Evolutionary conservation across 148 eudicot species (phyloP), one percentile per base, ranked within the genome.

Genomic region (Rhododendron mucronatum): DNA sequence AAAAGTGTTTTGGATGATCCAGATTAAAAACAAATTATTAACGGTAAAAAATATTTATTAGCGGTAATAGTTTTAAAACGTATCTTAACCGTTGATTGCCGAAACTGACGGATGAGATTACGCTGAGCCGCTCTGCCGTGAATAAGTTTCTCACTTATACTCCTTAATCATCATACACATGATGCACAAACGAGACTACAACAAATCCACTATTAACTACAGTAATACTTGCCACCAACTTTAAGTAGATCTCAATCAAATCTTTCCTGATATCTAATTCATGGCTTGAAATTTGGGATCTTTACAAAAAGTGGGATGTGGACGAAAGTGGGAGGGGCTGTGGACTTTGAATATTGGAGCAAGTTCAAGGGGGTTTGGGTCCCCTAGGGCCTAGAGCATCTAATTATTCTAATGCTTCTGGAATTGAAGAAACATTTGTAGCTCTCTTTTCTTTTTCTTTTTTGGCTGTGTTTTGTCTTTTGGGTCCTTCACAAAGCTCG

Each of bases 191-290:
- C 50, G 65, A 71, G 80, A 84, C 47, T 48, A 67, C 74, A 83
- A 63, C 35, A 83, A 41, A 83, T 44, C 35, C 23, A 65, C 53
- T 28, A 13, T 65, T 69, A 14, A 3, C 28, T 26, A 37, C 39
- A 37, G 39, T 37, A 65, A 26, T 12, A 11, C 5, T 14, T 45
- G 28, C 73, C 30, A 30, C 63, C 85, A 16, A 84, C 81, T 84
- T 84, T 74, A 75, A 35, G 37, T 74, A 26, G 47, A 73, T 84
- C 65, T 84, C 80, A 84, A 73, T 84, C 63, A 51, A 50, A 84
- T 71, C 65, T 75, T 73, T 84, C 80, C 20, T 50, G 80, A 73
- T 84, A 67, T 71, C 41, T 33, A 73, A 48, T 48, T 84, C 77
- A 65, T 48, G 85, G 65, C 47, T 30, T 20, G 76, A 71, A 84